Evolutionary conservation across 305 asterid species (phyloP).

Genomic region (Withania somnifera): DNA sequence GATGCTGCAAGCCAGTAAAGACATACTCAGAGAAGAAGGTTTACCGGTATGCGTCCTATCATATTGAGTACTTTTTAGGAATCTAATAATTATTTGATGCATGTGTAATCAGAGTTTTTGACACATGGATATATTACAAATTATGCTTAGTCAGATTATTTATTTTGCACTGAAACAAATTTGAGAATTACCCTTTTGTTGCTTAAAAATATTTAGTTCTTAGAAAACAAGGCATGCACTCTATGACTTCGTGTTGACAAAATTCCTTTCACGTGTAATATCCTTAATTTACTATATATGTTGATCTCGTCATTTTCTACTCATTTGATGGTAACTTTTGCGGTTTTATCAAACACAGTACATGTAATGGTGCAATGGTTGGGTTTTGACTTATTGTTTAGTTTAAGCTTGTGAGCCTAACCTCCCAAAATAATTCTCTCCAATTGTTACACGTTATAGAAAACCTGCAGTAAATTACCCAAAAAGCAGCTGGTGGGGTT

Average conservation of each 20-base stretch:
- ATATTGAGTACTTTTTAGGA: not conserved
- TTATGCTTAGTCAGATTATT: not conserved
- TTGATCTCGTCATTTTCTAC: not conserved
- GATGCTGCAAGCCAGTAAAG: slow-evolving; percentile 84
- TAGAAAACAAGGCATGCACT: not conserved
- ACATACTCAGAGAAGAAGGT: slow-evolving; percentile 92
- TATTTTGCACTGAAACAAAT: not conserved
- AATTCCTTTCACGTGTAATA: not conserved
- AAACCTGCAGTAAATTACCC: not conserved
- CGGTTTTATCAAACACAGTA: not conserved
- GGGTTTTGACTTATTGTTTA: not conserved
- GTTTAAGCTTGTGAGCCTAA: not conserved
- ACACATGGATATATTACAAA: not conserved
- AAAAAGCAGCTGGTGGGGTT: not conserved
- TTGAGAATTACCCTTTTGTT: not conserved
- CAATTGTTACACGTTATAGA: not conserved
- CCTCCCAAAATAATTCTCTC: not conserved
- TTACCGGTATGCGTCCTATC: slow-evolving; percentile 35
- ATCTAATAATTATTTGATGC: not conserved
- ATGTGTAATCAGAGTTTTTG: not conserved
- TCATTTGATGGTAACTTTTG: not conserved
- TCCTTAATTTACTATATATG: not conserved
- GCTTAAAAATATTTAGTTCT: not conserved
- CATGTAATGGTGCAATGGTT: not conserved
- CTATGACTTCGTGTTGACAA: not conserved